A percentile compares a stretch with the other conserved stretches of the same genome.
Conservation (phyloP, 106 monocot genomes). For the Alisma plantagoaquatica region DNA sequence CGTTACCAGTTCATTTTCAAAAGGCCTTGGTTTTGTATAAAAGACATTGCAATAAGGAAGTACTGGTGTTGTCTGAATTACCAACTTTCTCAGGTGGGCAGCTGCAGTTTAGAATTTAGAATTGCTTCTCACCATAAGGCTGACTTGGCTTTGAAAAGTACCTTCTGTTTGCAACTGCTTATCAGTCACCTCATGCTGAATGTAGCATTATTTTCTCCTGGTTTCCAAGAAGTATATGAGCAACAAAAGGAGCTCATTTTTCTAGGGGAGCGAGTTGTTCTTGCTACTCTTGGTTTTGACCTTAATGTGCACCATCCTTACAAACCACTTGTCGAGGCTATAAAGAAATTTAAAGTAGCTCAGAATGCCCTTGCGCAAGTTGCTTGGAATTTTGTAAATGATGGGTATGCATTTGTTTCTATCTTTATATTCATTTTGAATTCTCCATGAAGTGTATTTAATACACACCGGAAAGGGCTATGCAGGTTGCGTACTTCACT, state of each 20-base stretch:
- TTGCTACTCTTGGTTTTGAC: constrained; percentile 85
- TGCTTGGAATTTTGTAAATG: constrained; percentile 99
- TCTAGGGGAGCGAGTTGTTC: constrained; percentile 79
- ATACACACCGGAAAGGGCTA: constrained; percentile 27
- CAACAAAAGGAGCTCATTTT: constrained; percentile 87
- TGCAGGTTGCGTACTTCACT: constrained; percentile 91
- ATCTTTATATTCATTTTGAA: constrained; percentile 1
- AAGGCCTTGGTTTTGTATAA: too few species aligned
- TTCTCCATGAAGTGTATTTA: constrained; percentile 21
- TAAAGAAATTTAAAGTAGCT: constrained; percentile 89
- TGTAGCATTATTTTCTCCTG: too few species aligned
- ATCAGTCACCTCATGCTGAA: too few species aligned
- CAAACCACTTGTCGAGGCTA: constrained; percentile 85
- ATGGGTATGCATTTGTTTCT: constrained; percentile 46
- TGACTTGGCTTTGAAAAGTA: too few species aligned
- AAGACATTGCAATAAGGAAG: too few species aligned
- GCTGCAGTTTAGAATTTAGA: too few species aligned
- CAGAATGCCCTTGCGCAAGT: constrained; percentile 94
- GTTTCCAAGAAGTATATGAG: constrained; percentile 74
- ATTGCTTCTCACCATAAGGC: too few species aligned
- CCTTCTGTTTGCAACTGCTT: too few species aligned
- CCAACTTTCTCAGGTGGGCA: too few species aligned
- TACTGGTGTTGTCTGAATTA: too few species aligned
- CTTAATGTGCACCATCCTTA: constrained; percentile 85
- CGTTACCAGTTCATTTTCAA: too few species aligned